A percentile compares a stretch with the other conserved stretches of the same genome.
Conservation (phyloP, 352 stramenopile species). For the Ophiocytium majus region DNA sequence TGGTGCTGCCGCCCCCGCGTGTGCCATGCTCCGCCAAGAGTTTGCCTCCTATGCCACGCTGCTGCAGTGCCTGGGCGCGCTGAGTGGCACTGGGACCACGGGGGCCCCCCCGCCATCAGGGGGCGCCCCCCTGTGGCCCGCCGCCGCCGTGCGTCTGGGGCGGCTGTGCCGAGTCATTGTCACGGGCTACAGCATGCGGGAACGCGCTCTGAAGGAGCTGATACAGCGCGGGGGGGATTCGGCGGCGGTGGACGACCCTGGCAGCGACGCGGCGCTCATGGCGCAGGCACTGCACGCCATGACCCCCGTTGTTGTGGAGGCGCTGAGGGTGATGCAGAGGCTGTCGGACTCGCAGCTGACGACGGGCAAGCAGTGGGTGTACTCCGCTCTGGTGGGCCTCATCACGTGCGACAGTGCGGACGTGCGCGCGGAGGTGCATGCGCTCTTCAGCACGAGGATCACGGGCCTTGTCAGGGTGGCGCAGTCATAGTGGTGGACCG, state of each 20-base stretch:
- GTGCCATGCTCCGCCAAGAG: neutral
- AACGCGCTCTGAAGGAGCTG: slow-evolving; percentile 29
- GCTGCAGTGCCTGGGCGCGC: slow-evolving; percentile 3
- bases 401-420: slow-evolving; percentile 42
- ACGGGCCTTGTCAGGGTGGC: slow-evolving; percentile 33
- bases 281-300: slow-evolving; percentile 36
- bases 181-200: slow-evolving; percentile 25
- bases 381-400: slow-evolving; percentile 36
- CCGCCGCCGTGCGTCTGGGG: slow-evolving; percentile 22
- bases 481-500: neutral
- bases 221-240: slow-evolving; percentile 24
- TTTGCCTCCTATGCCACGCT: slow-evolving; percentile 3
- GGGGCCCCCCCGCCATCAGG: neutral
- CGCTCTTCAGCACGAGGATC: slow-evolving; percentile 44
- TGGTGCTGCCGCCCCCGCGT: neutral
- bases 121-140: neutral
- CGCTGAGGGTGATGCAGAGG: slow-evolving; percentile 27
- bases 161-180: slow-evolving; percentile 40
- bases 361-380: slow-evolving; percentile 41
- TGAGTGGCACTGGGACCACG: neutral
- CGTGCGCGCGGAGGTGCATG: slow-evolving; percentile 38
- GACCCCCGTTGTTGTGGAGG: slow-evolving; percentile 33
- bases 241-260: slow-evolving; percentile 6
- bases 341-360: slow-evolving; percentile 25
- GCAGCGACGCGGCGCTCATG: slow-evolving; percentile 30